phyloP scores from a whole-genome alignment of 2,329 filamentous ascomycete genomes.

The Microdochium nivale region DNA sequence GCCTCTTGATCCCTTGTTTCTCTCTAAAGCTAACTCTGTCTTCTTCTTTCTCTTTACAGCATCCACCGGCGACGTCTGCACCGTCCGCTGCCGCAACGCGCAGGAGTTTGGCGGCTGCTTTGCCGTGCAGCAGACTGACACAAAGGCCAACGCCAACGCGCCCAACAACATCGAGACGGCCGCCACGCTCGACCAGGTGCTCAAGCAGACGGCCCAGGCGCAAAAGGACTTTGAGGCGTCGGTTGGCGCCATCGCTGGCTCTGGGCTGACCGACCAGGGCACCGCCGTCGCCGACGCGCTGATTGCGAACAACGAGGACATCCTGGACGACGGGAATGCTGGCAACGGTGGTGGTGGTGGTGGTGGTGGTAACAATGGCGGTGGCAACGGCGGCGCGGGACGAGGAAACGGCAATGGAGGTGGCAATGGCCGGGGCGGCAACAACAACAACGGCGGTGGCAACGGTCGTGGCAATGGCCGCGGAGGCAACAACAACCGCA shows the following conservation, averaged over 20 bases:
- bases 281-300: constrained; percentile 22
- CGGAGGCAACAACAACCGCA: background rate
- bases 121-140: constrained; percentile 31
- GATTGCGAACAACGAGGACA: constrained; percentile 11
- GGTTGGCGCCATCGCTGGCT: constrained; percentile 26
- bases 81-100: constrained; percentile 28
- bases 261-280: constrained; percentile 17
- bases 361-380: constrained; percentile 4
- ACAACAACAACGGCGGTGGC: constrained; percentile 1
- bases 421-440: constrained; percentile 4
- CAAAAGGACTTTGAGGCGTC: constrained; percentile 30
- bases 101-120: constrained; percentile 29
- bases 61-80: constrained; percentile 33
- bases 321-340: constrained; percentile 17
- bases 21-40: background rate
- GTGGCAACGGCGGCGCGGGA: constrained; percentile 2
- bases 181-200: constrained; percentile 23
- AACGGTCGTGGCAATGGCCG: background rate
- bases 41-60: constrained; percentile 8
- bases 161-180: constrained; percentile 25
- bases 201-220: constrained; percentile 24
- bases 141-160: constrained; percentile 16
- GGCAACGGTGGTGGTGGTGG: constrained; percentile 4
- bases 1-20: too few species aligned
- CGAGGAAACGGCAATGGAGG: constrained; percentile 3